phyloP scores from a whole-genome alignment of 78 protist genomes.

The Dictyostelium purpureum region DNA sequence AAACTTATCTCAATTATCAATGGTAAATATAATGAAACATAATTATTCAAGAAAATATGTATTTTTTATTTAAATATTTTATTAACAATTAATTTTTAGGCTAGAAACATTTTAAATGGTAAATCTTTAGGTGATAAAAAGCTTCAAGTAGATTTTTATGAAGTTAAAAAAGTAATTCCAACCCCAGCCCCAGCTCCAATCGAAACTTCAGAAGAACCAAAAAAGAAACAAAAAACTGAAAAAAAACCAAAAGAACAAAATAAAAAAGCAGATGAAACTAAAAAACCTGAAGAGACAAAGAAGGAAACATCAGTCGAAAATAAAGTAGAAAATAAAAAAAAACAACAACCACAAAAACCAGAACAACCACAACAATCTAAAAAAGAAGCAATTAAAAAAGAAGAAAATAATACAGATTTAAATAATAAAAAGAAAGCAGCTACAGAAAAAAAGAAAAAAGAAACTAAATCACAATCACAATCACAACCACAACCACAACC shows the following conservation, averaged over 20 bases:
- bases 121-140: conserved; percentile 33
- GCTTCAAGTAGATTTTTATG: conserved; percentile 27
- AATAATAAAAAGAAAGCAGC: background rate
- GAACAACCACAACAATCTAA: background rate
- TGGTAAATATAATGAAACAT: background rate
- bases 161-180: background rate
- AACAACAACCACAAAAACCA: too few species aligned
- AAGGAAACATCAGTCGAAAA: background rate
- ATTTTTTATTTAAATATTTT: background rate
- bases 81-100: background rate
- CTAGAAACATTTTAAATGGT: background rate
- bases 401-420: too few species aligned
- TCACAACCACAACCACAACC: background rate
- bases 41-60: background rate
- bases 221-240: background rate
- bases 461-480: background rate
- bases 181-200: background rate
- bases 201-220: background rate
- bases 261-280: background rate
- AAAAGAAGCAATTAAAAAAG: too few species aligned
- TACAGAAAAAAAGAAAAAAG: background rate
- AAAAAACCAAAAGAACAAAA: conserved; percentile 16
- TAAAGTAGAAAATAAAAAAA: background rate
- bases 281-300: background rate
- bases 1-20: conserved; percentile 4